These are phyloP conservation scores for Westerdykella ornata DNA, from an alignment of 2,329 filamentous ascomycete species.

Conservation along the genomic window DNA sequence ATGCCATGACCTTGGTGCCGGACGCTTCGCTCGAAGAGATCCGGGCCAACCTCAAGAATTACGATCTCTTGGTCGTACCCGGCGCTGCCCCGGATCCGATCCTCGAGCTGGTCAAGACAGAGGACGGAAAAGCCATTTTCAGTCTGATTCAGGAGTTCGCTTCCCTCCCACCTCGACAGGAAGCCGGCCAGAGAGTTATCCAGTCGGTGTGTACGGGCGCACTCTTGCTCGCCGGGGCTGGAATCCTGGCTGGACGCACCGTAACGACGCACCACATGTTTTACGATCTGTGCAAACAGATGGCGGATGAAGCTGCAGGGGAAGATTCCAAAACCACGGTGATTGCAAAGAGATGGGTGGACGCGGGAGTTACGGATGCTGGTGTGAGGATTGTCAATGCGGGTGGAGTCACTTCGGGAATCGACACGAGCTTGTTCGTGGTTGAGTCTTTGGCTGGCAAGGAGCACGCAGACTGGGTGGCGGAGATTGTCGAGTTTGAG, in stretches of 20 bases:
- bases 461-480: conserved; percentile 17
- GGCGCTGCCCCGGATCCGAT: conserved; percentile 28
- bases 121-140: conserved; percentile 14
- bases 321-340: conserved; percentile 20
- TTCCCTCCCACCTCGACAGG: conserved; percentile 15
- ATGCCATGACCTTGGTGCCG: conserved; percentile 25
- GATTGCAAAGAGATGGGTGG: conserved; percentile 28
- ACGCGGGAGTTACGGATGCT: conserved; percentile 24
- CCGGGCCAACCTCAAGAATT: conserved; percentile 21
- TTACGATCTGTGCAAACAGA: conserved; percentile 19
- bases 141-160: conserved; percentile 20
- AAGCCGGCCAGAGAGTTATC: conserved; percentile 24
- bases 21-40: conserved; percentile 28
- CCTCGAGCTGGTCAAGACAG: conserved; percentile 15
- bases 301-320: conserved; percentile 26
- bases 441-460: conserved; percentile 23
- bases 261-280: conserved; percentile 39
- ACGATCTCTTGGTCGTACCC: conserved; percentile 38
- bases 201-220: conserved; percentile 40
- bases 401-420: conserved; percentile 29
- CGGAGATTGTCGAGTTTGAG: conserved; percentile 29
- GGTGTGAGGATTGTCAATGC: conserved; percentile 32
- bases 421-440: conserved; percentile 28
- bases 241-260: conserved; percentile 30
- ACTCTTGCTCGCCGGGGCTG: conserved; percentile 35